Evolutionary conservation across 2,329 filamentous ascomycete genomes (phyloP).

Genomic region (Cadophora malorum): DNA sequence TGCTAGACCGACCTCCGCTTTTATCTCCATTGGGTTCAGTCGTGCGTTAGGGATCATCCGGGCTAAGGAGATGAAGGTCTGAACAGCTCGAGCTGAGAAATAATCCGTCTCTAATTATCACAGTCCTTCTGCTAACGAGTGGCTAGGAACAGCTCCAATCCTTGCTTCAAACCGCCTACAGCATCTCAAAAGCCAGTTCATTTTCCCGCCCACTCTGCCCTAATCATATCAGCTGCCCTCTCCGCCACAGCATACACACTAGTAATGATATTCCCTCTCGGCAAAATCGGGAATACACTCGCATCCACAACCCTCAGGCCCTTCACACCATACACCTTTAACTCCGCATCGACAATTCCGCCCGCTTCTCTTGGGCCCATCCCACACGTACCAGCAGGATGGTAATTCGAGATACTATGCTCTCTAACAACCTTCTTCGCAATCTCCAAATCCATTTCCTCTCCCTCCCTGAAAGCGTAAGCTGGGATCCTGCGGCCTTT

Average conservation of each 20-base stretch:
- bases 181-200: no score
- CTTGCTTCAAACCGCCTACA: not conserved
- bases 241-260: constrained; percentile 20
- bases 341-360: constrained; percentile 33
- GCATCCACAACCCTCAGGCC: constrained; percentile 24
- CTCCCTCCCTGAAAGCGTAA: constrained; percentile 13
- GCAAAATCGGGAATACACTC: constrained; percentile 18
- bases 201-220: not conserved
- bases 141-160: not conserved
- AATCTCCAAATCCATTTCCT: constrained; percentile 25
- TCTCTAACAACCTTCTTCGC: constrained; percentile 28
- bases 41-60: no score
- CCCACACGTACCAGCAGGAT: constrained; percentile 32
- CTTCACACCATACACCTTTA: constrained; percentile 35
- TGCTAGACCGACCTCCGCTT: not conserved
- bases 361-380: constrained; percentile 36
- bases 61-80: no score
- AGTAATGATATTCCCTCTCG: constrained; percentile 18
- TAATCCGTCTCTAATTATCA: not conserved
- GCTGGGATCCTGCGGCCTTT: constrained; percentile 23
- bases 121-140: not conserved
- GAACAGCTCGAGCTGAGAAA: not conserved
- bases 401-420: constrained; percentile 25
- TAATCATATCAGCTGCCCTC: constrained; percentile 19
- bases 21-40: not conserved